Conservation (phyloP, 495 filamentous ascomycete genomes). For the Trichoderma orchidacearum region DNA sequence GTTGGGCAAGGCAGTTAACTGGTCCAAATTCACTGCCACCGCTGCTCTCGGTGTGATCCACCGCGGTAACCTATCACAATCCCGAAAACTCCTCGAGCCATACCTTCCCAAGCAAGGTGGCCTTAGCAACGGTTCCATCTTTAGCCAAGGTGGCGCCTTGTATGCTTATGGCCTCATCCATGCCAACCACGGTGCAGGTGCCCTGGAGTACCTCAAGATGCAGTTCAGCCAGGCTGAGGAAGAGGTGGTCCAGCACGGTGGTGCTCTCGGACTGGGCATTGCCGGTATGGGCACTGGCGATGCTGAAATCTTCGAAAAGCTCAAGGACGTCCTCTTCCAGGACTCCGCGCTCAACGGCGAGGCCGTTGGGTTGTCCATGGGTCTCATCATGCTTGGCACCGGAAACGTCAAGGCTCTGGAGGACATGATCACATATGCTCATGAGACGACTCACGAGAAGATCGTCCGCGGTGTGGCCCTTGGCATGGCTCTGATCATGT, state of each 20-base stretch:
- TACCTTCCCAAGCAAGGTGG: slow-evolving; percentile 74
- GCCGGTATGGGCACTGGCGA: slow-evolving; percentile 95
- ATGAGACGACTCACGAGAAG: slow-evolving; percentile 98
- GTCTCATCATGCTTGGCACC: slow-evolving; percentile 92
- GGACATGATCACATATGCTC: slow-evolving; percentile 94
- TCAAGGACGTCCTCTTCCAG: slow-evolving; percentile 72
- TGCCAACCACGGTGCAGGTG: slow-evolving; percentile 90
- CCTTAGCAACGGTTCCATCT: slow-evolving; percentile 63
- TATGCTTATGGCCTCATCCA: slow-evolving; percentile 96
- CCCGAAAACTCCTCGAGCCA: slow-evolving; percentile 83
- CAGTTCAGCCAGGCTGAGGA: slow-evolving; percentile 79
- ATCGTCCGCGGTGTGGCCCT: slow-evolving; percentile 90
- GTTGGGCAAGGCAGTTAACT: slow-evolving; percentile 97
- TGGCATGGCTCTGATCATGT: slow-evolving; percentile 98
- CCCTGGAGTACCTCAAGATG: slow-evolving; percentile 73
- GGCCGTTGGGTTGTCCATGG: slow-evolving; percentile 90
- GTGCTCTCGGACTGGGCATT: slow-evolving; percentile 87
- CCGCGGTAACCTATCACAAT: slow-evolving; percentile 82
- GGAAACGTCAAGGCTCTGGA: slow-evolving; percentile 82
- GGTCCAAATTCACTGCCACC: slow-evolving; percentile 98
- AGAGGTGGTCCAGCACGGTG: slow-evolving; percentile 95
- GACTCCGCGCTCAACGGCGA: slow-evolving; percentile 96
- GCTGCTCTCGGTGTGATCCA: slow-evolving; percentile 96
- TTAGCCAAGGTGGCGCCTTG: slow-evolving; percentile 89
- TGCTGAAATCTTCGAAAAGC: slow-evolving; percentile 78